These are phyloP conservation scores for Melanomma pulvis-pyrius DNA, from an alignment of 495 filamentous ascomycete genomes.

Conservation along the genomic window DNA sequence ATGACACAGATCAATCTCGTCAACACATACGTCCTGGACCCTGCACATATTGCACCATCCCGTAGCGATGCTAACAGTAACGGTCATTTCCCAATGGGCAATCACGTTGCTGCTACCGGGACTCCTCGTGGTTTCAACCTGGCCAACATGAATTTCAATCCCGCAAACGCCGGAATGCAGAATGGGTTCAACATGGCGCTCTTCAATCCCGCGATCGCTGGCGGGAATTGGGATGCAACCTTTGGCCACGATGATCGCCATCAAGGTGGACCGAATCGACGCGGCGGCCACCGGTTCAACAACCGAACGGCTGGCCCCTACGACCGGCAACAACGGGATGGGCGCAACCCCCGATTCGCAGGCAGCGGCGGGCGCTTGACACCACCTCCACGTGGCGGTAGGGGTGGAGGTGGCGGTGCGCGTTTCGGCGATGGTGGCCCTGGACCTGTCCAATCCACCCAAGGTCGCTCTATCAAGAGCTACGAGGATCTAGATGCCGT, in stretches of 20 bases:
- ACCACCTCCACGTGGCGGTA: slow-evolving; percentile 50
- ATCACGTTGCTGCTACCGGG: slow-evolving; percentile 68
- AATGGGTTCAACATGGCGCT: slow-evolving; percentile 54
- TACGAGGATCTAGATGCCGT: slow-evolving; percentile 95
- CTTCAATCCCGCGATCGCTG: slow-evolving; percentile 51
- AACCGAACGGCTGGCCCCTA: slow-evolving; percentile 59
- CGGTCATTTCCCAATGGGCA: slow-evolving; percentile 85
- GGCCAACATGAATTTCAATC: slow-evolving; percentile 60
- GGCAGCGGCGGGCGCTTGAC: slow-evolving; percentile 49
- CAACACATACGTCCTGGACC: slow-evolving; percentile 91
- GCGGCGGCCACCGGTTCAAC: slow-evolving; percentile 54
- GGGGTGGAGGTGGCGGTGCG: slow-evolving; percentile 40
- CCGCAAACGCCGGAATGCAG: slow-evolving; percentile 31
- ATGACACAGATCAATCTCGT: slow-evolving; percentile 71
- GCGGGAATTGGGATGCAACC: slow-evolving; percentile 21
- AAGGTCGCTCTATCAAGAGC: slow-evolving; percentile 87
- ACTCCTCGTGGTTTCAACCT: slow-evolving; percentile 92
- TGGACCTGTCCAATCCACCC: slow-evolving; percentile 77
- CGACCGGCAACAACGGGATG: slow-evolving; percentile 53
- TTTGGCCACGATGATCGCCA: slow-evolving; percentile 50
- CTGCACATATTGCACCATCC: slow-evolving; percentile 87
- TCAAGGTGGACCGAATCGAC: slow-evolving; percentile 62
- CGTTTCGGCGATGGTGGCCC: slow-evolving; percentile 58
- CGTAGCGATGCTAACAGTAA: slow-evolving; percentile 97
- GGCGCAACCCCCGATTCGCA: slow-evolving; percentile 38